Evolutionary conservation across 2,329 filamentous ascomycete genomes (phyloP).

Genomic region (Stachybotrys elegans): DNA sequence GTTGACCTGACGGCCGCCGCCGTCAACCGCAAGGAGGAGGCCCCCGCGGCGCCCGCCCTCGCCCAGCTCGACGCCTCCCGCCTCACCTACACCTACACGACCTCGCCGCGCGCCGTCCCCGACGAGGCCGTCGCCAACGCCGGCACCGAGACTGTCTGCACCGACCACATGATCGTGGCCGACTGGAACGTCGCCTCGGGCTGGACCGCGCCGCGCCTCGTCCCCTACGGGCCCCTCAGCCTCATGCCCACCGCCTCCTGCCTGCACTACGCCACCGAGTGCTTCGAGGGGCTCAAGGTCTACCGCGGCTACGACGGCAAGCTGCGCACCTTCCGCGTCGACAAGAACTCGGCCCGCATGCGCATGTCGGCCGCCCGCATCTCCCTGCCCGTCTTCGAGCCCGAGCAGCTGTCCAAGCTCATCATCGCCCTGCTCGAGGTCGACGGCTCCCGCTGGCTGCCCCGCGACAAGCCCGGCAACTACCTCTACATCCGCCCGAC

Average conservation of each 20-base stretch:
- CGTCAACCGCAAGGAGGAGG: conserved; percentile 41
- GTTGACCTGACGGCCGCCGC: conserved; percentile 47
- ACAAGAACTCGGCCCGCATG: conserved; percentile 65
- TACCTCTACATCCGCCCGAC: conserved; percentile 86
- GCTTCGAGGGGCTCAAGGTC: conserved; percentile 80
- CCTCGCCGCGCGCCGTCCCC: conserved; percentile 47
- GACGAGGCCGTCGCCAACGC: conserved; percentile 40
- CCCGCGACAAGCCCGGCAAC: conserved; percentile 57
- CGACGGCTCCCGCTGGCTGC: conserved; percentile 76
- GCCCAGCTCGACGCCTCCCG: conserved; percentile 59
- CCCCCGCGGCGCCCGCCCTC: conserved; percentile 36
- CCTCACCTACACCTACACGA: conserved; percentile 49
- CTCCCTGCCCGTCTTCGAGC: conserved; percentile 68
- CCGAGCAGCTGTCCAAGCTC: conserved; percentile 67
- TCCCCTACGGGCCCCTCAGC: conserved; percentile 70
- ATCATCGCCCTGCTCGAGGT: conserved; percentile 65
- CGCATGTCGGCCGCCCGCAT: conserved; percentile 58
- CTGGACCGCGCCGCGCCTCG: conserved; percentile 69
- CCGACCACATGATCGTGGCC: conserved; percentile 84
- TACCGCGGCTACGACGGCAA: conserved; percentile 74
- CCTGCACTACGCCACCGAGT: conserved; percentile 86
- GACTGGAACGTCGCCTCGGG: conserved; percentile 61
- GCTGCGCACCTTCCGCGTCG: conserved; percentile 72
- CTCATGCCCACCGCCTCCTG: conserved; percentile 77
- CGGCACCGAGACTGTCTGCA: conserved; percentile 53